Base-by-base conservation (phyloP, 768 basidiomycete genomes). In the Hortiboletus flavorubellus region DNA sequence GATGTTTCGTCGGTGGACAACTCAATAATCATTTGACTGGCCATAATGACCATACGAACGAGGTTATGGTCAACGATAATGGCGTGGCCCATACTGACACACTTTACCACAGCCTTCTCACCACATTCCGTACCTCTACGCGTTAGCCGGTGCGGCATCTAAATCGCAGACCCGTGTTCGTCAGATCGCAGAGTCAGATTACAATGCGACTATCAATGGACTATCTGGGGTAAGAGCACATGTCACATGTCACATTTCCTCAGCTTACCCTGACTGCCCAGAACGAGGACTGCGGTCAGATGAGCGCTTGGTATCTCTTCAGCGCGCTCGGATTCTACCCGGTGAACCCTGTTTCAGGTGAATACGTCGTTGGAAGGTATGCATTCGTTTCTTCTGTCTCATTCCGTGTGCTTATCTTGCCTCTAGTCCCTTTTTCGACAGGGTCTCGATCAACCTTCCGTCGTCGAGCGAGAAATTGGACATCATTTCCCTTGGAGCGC, bases 221-320 rank as follows among this genome's bases (percentile, higher is more conserved):
- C 73, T 93, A 4, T 83, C 87, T 5, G 90, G 90, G 15, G 89
- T 89, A 64, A 21, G 79, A 70, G 26, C 15, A 15, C 14, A 18
- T 4, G 1, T 15, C 16, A 2, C 43, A 4, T 8, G 37, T 43
- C 33, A 34, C 26, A 31, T 21, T 18, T 49, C 9, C 30, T 30
- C 9, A 1, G 1, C 59, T 63, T 14, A 55, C 21, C 35, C 31
- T 33, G 18, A 9, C 11, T 51, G 10, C 1, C 26, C 56, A 91
- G 86, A 93, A 93, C 61, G 91, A 93, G 67, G 91, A 93, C 64
- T 92, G 90, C 59, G 90, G 91, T 1, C 91, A 93, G 67, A 93
- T 93, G 91, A 89, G 87, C 62, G 87, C 90, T 0, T 93, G 91
- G 91, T 92, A 86, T 61, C 78, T 92, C 14, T 92, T 91, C 72